Evolutionary conservation across 306 rosid genomes (phyloP).

Genomic region (Aeschynomene evenia): DNA sequence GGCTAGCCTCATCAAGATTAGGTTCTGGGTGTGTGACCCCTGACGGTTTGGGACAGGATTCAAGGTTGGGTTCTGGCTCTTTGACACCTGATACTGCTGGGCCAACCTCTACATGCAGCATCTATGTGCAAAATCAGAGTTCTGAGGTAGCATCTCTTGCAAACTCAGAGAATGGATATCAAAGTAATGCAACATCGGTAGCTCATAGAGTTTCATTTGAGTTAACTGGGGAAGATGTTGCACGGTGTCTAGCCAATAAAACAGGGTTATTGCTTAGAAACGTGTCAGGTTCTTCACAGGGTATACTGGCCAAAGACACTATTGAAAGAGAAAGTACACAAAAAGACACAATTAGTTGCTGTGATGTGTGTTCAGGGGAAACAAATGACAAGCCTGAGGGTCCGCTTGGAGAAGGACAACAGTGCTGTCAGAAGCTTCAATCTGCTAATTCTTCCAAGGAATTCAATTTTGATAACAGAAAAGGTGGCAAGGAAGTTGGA

Average conservation of each 20-base stretch:
- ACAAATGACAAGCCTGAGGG: conserved; percentile 41
- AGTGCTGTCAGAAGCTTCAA: conserved; percentile 58
- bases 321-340: conserved; percentile 42
- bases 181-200: conserved; percentile 42
- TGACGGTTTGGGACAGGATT: conserved; percentile 71
- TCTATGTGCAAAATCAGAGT: conserved; percentile 46
- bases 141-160: conserved; percentile 55
- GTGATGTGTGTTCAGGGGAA: conserved; percentile 39
- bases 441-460: conserved; percentile 73
- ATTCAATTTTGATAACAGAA: conserved; percentile 80
- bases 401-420: conserved; percentile 47
- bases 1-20: conserved; percentile 65
- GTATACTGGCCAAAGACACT: conserved; percentile 43
- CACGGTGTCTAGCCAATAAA: conserved; percentile 83
- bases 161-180: conserved; percentile 56
- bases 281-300: conserved; percentile 55
- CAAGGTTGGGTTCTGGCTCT: conserved; percentile 61
- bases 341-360: conserved; percentile 30
- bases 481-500: conserved; percentile 55
- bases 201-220: conserved; percentile 95
- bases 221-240: conserved; percentile 91
- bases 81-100: conserved; percentile 64
- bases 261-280: conserved; percentile 46
- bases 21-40: conserved; percentile 91
- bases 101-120: conserved; percentile 43